Percentiles rank a stretch among this genome's conserved stretches.
phyloP scores from a whole-genome alignment of 139 green algal species.

The Chlorokybus atmophyticus region DNA sequence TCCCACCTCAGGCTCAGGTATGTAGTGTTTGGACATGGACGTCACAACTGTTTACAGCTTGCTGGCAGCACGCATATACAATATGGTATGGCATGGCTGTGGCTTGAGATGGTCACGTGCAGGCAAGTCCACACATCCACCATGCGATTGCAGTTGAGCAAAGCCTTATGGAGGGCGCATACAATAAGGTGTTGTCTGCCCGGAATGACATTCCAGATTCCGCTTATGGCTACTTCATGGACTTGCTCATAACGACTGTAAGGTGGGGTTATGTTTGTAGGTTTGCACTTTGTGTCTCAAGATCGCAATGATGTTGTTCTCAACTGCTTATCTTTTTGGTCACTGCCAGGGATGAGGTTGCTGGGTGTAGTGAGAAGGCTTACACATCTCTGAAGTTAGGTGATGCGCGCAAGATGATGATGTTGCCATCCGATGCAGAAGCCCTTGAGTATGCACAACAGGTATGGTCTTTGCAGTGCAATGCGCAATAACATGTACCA shows the following conservation, averaged over 20 bases:
- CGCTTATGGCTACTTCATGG: conserved; percentile 54
- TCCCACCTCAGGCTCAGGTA: conserved; percentile 37
- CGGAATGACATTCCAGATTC: conserved; percentile 17
- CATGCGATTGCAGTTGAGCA: conserved; percentile 75
- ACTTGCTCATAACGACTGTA: conserved; percentile 67
- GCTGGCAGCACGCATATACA: background rate
- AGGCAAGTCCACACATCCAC: conserved; percentile 31
- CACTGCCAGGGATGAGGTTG: conserved; percentile 66
- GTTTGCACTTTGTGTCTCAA: background rate
- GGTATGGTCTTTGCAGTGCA: conserved; percentile 22
- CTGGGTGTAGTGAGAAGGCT: conserved; percentile 71
- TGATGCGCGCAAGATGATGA: conserved; percentile 65
- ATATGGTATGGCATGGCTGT: too few relatives aligned
- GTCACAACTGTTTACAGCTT: conserved; percentile 10
- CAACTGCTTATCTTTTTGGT: background rate
- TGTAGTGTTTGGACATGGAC: conserved; percentile 25
- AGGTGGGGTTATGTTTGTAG: conserved; percentile 30
- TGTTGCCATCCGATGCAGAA: conserved; percentile 49
- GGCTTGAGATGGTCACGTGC: too few relatives aligned
- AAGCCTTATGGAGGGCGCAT: conserved; percentile 91
- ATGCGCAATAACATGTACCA: background rate
- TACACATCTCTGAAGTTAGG: conserved; percentile 49
- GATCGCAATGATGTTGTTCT: background rate
- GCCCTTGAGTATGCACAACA: conserved; percentile 44
- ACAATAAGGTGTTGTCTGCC: conserved; percentile 67